These are phyloP conservation scores for Entelexis sorbosivorans DNA, from an alignment of 1,139 yeast genomes.

Conservation along the genomic window DNA sequence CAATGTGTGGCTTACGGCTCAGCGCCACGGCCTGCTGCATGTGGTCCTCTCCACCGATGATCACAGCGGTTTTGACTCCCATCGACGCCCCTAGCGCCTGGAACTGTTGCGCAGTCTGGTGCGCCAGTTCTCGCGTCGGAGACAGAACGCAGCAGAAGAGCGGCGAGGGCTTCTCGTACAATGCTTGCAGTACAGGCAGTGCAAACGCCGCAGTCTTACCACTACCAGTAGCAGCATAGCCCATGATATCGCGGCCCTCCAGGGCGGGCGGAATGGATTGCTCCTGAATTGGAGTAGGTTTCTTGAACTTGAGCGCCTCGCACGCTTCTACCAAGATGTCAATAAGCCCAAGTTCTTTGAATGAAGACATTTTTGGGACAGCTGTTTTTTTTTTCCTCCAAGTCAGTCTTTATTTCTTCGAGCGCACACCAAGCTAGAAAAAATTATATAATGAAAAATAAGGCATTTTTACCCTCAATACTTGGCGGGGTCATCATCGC, in stretches of 20 bases:
- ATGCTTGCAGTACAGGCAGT: conserved; percentile 76
- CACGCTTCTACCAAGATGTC: conserved; percentile 69
- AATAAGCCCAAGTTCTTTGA: conserved; percentile 49
- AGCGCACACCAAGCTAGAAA: background rate
- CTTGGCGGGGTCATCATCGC: too few species aligned
- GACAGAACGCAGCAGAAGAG: conserved; percentile 84
- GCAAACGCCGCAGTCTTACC: conserved; percentile 98
- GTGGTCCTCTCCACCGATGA: conserved; percentile 98
- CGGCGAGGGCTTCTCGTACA: conserved; percentile 82
- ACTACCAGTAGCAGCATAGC: conserved; percentile 97
- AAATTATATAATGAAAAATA: conserved; percentile 16
- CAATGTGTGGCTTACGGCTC: conserved; percentile 84
- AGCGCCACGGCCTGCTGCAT: conserved; percentile 94
- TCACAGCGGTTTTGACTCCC: conserved; percentile 79
- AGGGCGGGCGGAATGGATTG: conserved; percentile 88
- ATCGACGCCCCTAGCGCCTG: conserved; percentile 83
- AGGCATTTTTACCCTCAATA: too few species aligned
- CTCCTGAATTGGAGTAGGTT: conserved; percentile 90
- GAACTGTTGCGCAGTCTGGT: conserved; percentile 89
- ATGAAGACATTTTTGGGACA: conserved; percentile 23
- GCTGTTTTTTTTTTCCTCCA: background rate
- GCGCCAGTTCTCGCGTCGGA: conserved; percentile 95
- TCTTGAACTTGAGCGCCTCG: conserved; percentile 62
- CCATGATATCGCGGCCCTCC: conserved; percentile 90
- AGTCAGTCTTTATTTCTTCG: background rate